Conservation (phyloP, 192 early-diverging fungal species). For the Mortierella alpina region DNA sequence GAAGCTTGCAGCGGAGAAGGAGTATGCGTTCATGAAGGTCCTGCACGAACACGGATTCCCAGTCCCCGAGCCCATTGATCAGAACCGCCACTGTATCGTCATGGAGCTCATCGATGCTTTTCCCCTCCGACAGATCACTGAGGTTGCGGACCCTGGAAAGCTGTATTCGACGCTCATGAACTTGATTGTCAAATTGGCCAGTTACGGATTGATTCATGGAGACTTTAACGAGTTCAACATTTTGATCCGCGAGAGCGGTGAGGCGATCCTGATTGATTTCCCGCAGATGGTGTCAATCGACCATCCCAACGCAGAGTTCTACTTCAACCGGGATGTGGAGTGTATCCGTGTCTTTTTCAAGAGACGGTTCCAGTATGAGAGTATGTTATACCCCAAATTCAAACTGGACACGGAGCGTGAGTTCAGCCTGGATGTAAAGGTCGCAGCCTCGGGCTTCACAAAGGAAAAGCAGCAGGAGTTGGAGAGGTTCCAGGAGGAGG, state of each 20-base stretch:
- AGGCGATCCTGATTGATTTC: slow-evolving; percentile 97
- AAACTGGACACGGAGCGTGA: slow-evolving; percentile 81
- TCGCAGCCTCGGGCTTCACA: slow-evolving; percentile 96
- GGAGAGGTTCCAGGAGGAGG: slow-evolving; percentile 69
- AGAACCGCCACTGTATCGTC: slow-evolving; percentile 94
- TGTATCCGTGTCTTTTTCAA: slow-evolving; percentile 97
- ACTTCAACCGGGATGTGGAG: slow-evolving; percentile 99
- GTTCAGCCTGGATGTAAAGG: slow-evolving; percentile 94
- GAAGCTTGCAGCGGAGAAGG: slow-evolving; percentile 96
- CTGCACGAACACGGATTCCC: slow-evolving; percentile 90
- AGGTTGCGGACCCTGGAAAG: slow-evolving; percentile 89
- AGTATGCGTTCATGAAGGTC: slow-evolving; percentile 99
- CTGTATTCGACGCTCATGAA: slow-evolving; percentile 96
- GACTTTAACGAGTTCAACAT: slow-evolving; percentile 99
- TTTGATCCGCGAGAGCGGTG: slow-evolving; percentile 82
- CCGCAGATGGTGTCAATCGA: slow-evolving; percentile 99
- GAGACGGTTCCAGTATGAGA: slow-evolving; percentile 92
- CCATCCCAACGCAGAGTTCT: slow-evolving; percentile 94
- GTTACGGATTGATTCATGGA: slow-evolving; percentile 96
- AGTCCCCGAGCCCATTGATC: slow-evolving; percentile 93
- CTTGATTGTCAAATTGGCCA: slow-evolving; percentile 93
- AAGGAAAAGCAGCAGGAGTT: slow-evolving; percentile 91
- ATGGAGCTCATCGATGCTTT: slow-evolving; percentile 97
- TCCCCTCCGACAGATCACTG: slow-evolving; percentile 91
- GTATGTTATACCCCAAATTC: slow-evolving; percentile 92